A percentile compares a stretch with the other conserved stretches of the same genome.
phyloP scores from a whole-genome alignment of 1,284 basidiomycete species.

The Puccinia coronata region DNA sequence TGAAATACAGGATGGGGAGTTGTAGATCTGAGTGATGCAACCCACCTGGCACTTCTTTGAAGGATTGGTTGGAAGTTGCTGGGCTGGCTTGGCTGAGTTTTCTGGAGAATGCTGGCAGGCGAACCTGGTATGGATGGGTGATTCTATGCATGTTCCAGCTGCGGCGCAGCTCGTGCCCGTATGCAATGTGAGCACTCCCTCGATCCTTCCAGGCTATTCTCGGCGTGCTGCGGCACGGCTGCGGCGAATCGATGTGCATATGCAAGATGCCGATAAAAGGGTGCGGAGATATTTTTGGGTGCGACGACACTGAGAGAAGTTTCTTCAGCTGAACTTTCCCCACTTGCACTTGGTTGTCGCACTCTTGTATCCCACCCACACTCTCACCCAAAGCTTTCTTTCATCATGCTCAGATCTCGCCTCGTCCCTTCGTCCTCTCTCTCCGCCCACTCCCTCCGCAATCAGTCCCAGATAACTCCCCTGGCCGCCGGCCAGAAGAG shows the following conservation, averaged over 20 bases:
- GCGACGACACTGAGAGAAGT: too few species aligned
- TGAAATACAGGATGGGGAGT: background rate
- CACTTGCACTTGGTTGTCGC: background rate
- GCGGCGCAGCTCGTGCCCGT: background rate
- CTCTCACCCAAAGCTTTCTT: background rate
- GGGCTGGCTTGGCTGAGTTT: background rate
- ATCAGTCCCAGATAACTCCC: background rate
- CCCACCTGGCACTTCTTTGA: too few species aligned
- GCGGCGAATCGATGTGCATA: background rate
- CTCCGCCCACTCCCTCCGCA: conserved; percentile 22
- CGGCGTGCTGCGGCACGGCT: background rate
- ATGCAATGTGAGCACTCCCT: background rate
- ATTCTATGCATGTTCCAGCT: background rate
- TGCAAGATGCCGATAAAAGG: background rate
- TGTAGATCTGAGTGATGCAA: background rate
- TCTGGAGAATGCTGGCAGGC: background rate
- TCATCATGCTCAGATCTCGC: conserved; percentile 46
- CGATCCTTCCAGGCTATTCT: background rate
- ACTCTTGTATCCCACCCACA: background rate
- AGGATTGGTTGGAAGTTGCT: background rate
- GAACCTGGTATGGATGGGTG: background rate
- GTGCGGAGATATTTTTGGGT: background rate
- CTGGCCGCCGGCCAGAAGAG: conserved; percentile 23
- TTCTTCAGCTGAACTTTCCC: background rate
- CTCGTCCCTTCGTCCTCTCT: conserved; percentile 1